These are phyloP conservation scores for Yamadazyma sp. DNA, from an alignment of 805 yeast species.

Conservation along the genomic window DNA sequence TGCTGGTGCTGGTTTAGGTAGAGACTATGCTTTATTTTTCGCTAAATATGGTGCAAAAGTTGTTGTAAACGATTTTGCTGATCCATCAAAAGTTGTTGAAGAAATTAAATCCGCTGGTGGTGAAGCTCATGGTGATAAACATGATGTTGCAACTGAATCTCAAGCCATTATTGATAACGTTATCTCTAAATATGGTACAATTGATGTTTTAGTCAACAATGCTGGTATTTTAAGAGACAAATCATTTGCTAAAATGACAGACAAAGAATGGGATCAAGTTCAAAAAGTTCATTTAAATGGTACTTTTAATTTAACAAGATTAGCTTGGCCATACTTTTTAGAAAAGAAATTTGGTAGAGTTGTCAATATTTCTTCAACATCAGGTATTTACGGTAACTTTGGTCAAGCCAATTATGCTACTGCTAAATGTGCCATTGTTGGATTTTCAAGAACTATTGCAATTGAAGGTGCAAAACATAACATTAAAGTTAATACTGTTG, in stretches of 20 bases:
- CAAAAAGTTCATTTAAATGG: conserved; percentile 80
- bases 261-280: conserved; percentile 79
- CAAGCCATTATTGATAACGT: conserved; percentile 76
- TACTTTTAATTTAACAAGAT: conserved; percentile 74
- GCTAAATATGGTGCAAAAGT: conserved; percentile 94
- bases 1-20: conserved; percentile 92
- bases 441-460: conserved; percentile 82
- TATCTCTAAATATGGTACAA: conserved; percentile 69
- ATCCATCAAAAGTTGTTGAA: conserved; percentile 69
- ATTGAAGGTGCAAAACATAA: conserved; percentile 81
- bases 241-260: conserved; percentile 81
- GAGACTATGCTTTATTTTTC: conserved; percentile 78
- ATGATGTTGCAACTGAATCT: conserved; percentile 77
- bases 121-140: conserved; percentile 76
- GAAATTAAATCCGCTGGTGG: conserved; percentile 75
- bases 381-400: conserved; percentile 96
- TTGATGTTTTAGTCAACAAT: conserved; percentile 84
- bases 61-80: conserved; percentile 84
- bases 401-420: conserved; percentile 97
- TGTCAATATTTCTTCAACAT: conserved; percentile 88
- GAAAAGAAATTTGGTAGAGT: conserved; percentile 79
- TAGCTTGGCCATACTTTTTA: conserved; percentile 88
- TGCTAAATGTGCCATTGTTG: conserved; percentile 86
- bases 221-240: conserved; percentile 94
- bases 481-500: conserved; percentile 77